Evolutionary conservation across 495 filamentous ascomycete species (phyloP).

Genomic region (Hypoxylon perforatum): DNA sequence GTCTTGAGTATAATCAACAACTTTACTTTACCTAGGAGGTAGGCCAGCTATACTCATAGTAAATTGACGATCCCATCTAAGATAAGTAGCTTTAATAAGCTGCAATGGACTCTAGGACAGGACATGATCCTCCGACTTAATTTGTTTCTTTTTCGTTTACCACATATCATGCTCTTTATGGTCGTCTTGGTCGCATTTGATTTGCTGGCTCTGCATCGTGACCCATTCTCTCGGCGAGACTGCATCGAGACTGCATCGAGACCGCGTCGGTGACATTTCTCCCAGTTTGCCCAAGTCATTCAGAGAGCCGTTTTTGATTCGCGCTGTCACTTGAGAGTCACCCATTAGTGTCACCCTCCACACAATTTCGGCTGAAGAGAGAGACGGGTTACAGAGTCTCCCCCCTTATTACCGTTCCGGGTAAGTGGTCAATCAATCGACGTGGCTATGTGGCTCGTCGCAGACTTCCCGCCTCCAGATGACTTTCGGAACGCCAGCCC

Average conservation of each 20-base stretch:
- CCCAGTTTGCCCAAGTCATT: slow-evolving; percentile 16
- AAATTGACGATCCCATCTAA: no score
- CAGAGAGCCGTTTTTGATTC: slow-evolving; percentile 14
- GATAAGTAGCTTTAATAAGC: no score
- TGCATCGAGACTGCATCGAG: not conserved
- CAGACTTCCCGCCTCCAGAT: slow-evolving; percentile 13
- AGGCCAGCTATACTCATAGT: no score
- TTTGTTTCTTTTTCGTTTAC: not conserved
- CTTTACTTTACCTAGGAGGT: no score
- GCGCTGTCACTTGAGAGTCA: slow-evolving; percentile 5
- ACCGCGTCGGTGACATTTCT: slow-evolving; percentile 6
- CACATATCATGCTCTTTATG: no score
- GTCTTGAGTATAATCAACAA: no score
- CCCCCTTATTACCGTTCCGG: slow-evolving; percentile 25
- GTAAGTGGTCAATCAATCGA: slow-evolving; percentile 25
- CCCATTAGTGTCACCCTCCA: slow-evolving; percentile 24
- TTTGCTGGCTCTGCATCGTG: no score
- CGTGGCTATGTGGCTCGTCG: slow-evolving; percentile 15
- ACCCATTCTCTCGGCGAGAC: no score
- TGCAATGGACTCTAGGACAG: no score
- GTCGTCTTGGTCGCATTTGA: no score
- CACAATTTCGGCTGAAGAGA: slow-evolving; percentile 37
- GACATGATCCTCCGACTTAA: not conserved
- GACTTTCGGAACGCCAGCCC: slow-evolving; percentile 13
- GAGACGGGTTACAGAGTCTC: slow-evolving; percentile 22